Evolutionary conservation across 1,284 basidiomycete species (phyloP), one percentile per base, ranked within the genome.

Genomic region (Ceratobasidium sp.): DNA sequence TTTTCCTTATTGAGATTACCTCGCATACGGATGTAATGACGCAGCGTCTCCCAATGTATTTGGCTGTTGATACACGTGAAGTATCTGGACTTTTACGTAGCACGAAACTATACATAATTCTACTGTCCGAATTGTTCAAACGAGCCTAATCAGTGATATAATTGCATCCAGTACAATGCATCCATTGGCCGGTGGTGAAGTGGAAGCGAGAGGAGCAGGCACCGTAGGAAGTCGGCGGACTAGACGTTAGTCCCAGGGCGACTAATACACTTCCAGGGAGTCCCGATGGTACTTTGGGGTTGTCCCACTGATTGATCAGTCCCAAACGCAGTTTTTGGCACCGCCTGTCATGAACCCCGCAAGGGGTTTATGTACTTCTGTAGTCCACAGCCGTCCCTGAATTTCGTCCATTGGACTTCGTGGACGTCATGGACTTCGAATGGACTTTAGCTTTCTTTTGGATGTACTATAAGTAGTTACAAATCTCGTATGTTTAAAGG

Each of bases 171-270:
- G n/a, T n/a, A n/a, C n/a, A n/a, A n/a, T n/a, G n/a, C n/a, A n/a
- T n/a, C n/a, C n/a, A n/a, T n/a, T n/a, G n/a, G n/a, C n/a, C n/a
- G n/a, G n/a, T n/a, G n/a, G n/a, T n/a, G n/a, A n/a, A n/a, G n/a
- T n/a, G n/a, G n/a, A n/a, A n/a, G n/a, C n/a, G n/a, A n/a, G n/a
- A n/a, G n/a, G n/a, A n/a, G n/a, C n/a, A n/a, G n/a, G n/a, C 54
- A 54, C 66, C 23, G 54, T 58, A 32, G 55, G 35, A 58, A 58
- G 30, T 21, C 55, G 13, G 55, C 11, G 55, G 35, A 58, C 55
- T 43, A 16, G 13, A 58, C 5, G 21, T 58, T 38, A 41, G 55
- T 9, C 18, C 55, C 14, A 21, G 38, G 32, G 38, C 32, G 11
- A 30, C n/a, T 58, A n/a, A 38, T 41, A 32, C 13, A 58, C 55